phyloP scores from a whole-genome alignment of 768 basidiomycete species.

The Kwoniella dendrophila region DNA sequence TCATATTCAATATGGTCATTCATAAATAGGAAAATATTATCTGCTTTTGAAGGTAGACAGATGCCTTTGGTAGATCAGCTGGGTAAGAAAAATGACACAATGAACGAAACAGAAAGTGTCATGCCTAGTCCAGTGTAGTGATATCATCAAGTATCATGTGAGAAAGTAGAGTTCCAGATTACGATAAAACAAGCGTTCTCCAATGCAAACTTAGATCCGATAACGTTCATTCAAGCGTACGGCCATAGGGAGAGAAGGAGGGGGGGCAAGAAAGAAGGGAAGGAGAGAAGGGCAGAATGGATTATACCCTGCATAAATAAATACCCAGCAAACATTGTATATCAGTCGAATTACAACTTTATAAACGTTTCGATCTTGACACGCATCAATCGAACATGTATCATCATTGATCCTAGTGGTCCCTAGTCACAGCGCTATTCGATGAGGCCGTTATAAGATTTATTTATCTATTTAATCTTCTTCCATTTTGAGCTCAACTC shows the following conservation, averaged over 20 bases:
- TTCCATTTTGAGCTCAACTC: constrained; percentile 22
- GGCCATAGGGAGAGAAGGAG: no score
- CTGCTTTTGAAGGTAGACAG: constrained; percentile 16
- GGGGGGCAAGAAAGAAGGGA: no score
- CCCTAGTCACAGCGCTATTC: no score
- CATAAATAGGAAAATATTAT: constrained; percentile 19
- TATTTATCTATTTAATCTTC: neutral
- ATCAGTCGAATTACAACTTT: neutral
- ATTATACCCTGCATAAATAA: neutral
- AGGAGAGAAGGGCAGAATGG: no score
- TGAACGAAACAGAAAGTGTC: neutral
- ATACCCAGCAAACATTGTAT: neutral
- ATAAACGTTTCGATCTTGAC: no score
- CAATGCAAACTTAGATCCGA: no score
- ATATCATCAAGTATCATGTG: no score
- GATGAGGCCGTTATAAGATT: no score
- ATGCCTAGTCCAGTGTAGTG: neutral
- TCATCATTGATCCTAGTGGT: no score
- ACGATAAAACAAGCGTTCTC: no score
- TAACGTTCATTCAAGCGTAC: no score
- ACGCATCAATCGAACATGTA: constrained; percentile 7
- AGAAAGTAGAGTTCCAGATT: neutral
- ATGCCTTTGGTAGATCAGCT: constrained; percentile 23
- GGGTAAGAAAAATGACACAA: neutral
- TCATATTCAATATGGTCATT: neutral